Evolutionary conservation across 352 stramenopile genomes (phyloP), one percentile per base, ranked within the genome.

Genomic region (Plasmopara halstedii): DNA sequence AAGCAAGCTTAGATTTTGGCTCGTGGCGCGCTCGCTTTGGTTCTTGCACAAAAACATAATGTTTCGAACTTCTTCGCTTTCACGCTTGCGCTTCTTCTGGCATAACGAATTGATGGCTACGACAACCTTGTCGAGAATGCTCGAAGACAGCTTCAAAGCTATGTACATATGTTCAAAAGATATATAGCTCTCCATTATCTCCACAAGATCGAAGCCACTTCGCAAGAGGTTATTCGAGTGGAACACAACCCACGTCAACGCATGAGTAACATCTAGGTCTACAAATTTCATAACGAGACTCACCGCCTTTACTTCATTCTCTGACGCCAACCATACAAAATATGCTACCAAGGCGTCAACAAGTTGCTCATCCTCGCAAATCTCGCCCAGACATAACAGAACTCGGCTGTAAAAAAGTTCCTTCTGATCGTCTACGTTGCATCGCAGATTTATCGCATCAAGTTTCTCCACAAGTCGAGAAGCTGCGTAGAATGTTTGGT

Each of bases 231-330:
- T 34, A 29, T 58, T 43, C 2, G 66, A 64, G 37, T 88, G 75
- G 44, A 87, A 82, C 6, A 88, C 65, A 31, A 77, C 72, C 74
- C 70, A 87, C 19, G 80, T 86, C 37, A 92, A 62, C 9, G 74
- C 74, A 47, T 87, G 71, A 3, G 63, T 72, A 3, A 88, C 71
- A 43, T 92, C 80, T 2, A 92, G 56, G 43, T 88, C 73, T 26
- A 85, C 58, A 8, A 86, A 56, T 9, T 74, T 73, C 0, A 45
- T 18, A 23, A 88, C 34, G 22, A 85, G 34, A 22, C 63, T 44
- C 10, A 70, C 47, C 4, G 53, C 62, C 25, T 41, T 48, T 9
- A 40, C 22, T 37, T 71, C 53, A 38, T 67, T 32, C 0, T 38
- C n/a, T 31, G 15, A 50, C 17, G 29, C 46, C 15, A 87, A 41